Conservation (phyloP, 2,329 filamentous ascomycete genomes). For the Pyricularia pennisetigena region DNA sequence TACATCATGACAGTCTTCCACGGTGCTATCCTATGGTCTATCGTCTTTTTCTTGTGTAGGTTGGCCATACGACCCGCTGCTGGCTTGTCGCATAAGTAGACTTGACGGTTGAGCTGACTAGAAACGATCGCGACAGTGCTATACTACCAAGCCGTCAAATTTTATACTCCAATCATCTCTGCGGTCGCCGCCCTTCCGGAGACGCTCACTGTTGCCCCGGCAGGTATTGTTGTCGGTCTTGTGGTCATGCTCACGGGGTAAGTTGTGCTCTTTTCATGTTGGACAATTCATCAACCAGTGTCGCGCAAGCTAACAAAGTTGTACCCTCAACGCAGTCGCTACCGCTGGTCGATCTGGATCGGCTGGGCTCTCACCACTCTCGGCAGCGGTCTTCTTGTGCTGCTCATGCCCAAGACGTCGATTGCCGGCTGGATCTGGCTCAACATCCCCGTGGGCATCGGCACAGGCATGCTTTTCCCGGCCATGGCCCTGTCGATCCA, state of each 20-base stretch:
- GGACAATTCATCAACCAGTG: not conserved
- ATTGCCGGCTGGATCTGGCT: conserved; percentile 1
- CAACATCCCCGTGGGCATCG: not conserved
- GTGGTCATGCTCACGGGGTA: conserved; percentile 24
- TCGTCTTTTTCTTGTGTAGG: conserved; percentile 43
- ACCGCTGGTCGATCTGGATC: conserved; percentile 48
- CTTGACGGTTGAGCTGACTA: conserved; percentile 12
- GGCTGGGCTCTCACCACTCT: conserved; percentile 27
- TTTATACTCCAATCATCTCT: conserved; percentile 40
- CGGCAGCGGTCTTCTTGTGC: conserved; percentile 54
- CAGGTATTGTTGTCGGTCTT: conserved; percentile 44
- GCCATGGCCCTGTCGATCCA: conserved; percentile 55
- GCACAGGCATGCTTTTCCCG: conserved; percentile 38
- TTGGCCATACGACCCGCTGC: not conserved
- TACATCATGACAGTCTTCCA: conserved; percentile 28
- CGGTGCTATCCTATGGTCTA: conserved; percentile 43
- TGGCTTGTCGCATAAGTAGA: conserved; percentile 18
- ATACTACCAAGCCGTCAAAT: conserved; percentile 41
- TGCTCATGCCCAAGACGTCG: conserved; percentile 48
- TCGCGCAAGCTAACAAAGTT: not conserved
- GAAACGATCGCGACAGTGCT: conserved; percentile 16
- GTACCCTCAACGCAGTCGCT: conserved; percentile 36
- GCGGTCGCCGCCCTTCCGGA: conserved; percentile 49
- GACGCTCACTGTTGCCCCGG: conserved; percentile 53
- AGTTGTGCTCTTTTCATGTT: not conserved